A percentile compares a stretch with the other conserved stretches of the same genome.
phyloP scores from a whole-genome alignment of 1,139 yeast species.

The Candida sanyaensis region DNA sequence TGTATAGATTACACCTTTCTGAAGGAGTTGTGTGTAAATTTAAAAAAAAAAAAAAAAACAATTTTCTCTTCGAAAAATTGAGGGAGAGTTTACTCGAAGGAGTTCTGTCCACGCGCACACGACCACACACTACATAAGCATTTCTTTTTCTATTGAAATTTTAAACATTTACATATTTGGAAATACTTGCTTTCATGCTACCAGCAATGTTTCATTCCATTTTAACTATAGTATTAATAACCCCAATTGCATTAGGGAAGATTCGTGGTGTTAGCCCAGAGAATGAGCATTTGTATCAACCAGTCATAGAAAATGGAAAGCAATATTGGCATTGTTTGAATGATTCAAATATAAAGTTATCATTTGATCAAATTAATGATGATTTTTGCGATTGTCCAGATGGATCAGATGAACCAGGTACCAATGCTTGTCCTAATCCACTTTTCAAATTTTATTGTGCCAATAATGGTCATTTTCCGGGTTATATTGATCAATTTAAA shows the following conservation, averaged over 20 bases:
- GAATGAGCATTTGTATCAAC: slow-evolving; percentile 51
- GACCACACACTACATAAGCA: background rate
- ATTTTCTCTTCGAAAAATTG: too few species aligned
- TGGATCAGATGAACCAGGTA: slow-evolving; percentile 97
- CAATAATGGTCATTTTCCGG: slow-evolving; percentile 68
- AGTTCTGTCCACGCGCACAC: background rate
- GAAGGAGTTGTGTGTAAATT: too few species aligned
- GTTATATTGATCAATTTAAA: slow-evolving; percentile 57
- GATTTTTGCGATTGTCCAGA: slow-evolving; percentile 96
- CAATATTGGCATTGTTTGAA: slow-evolving; percentile 67
- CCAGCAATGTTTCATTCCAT: background rate
- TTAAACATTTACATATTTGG: background rate
- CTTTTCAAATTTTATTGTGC: slow-evolving; percentile 68
- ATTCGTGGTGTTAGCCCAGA: slow-evolving; percentile 37
- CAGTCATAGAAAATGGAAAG: slow-evolving; percentile 42
- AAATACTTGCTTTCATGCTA: background rate
- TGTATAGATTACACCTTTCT: too few species aligned
- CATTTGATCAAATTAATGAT: slow-evolving; percentile 73
- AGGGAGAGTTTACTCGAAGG: too few species aligned
- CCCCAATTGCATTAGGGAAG: slow-evolving; percentile 3
- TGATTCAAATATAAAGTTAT: slow-evolving; percentile 62
- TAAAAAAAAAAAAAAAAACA: too few species aligned
- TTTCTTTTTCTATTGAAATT: too few species aligned
- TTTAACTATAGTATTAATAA: slow-evolving; percentile 4
- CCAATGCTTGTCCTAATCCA: slow-evolving; percentile 68